phyloP scores from a whole-genome alignment of 139 green algal species.

The Coelastrella sp. region DNA sequence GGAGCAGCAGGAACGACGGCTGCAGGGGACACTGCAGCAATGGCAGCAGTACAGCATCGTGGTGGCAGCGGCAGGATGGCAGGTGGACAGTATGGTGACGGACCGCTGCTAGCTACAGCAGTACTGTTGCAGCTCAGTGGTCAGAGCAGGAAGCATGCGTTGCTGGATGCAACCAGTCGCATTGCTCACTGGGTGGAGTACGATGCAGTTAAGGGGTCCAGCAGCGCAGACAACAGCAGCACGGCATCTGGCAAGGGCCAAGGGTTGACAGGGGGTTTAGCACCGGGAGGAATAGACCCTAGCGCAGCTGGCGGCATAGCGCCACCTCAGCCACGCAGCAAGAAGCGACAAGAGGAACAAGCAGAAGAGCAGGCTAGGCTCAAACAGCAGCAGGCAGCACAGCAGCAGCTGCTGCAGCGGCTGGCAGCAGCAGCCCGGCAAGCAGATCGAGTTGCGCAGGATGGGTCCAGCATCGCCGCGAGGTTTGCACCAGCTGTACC shows the following conservation, averaged over 20 bases:
- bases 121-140: slow-evolving; percentile 42
- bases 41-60: not conserved
- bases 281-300: not conserved
- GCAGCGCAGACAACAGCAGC: not conserved
- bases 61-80: not conserved
- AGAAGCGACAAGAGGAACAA: slow-evolving; percentile 15
- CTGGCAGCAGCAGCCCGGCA: slow-evolving; percentile 27
- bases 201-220: slow-evolving; percentile 19
- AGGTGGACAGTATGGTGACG: slow-evolving; percentile 34
- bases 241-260: not conserved
- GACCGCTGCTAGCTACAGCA: slow-evolving; percentile 21
- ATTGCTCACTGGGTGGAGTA: slow-evolving; percentile 45
- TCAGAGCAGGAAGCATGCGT: not conserved
- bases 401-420: slow-evolving; percentile 19
- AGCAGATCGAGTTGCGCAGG: not conserved
- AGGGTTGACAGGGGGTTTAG: not conserved
- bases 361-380: not conserved
- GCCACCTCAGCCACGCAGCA: slow-evolving; percentile 20
- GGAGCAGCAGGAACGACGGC: no score
- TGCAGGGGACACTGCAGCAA: not conserved
- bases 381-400: not conserved
- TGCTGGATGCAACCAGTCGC: slow-evolving; percentile 26
- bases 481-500: slow-evolving; percentile 19
- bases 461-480: not conserved
- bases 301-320: not conserved